A percentile compares a stretch with the other conserved stretches of the same genome.
Conservation (phyloP, 2,329 filamentous ascomycete genomes). For the Taxawa tesnikishii region DNA sequence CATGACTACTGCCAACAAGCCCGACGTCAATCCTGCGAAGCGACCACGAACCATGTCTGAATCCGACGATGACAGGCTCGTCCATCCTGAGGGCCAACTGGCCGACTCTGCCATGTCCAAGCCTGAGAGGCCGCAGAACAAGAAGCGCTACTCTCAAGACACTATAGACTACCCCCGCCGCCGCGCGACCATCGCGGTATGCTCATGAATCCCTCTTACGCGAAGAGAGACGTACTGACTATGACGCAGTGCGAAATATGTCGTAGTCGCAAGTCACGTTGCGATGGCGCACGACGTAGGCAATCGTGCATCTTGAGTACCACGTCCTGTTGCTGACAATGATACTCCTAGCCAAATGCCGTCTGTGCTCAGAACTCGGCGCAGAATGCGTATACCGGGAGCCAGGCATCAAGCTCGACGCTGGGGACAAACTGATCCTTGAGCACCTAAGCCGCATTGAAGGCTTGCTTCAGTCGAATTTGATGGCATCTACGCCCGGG, state of each 20-base stretch:
- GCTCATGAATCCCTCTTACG: no score
- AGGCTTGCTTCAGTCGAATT: constrained; percentile 59
- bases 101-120: background rate
- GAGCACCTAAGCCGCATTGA: constrained; percentile 70
- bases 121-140: background rate
- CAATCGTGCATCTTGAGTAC: background rate
- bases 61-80: background rate
- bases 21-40: constrained; percentile 2
- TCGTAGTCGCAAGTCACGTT: constrained; percentile 19
- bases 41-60: constrained; percentile 2
- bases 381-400: constrained; percentile 78
- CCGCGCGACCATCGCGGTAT: constrained; percentile 17
- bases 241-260: constrained; percentile 20
- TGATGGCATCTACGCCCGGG: constrained; percentile 38
- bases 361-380: constrained; percentile 69
- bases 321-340: background rate
- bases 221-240: no score
- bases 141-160: constrained; percentile 10
- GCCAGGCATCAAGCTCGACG: constrained; percentile 76
- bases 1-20: no score
- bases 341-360: constrained; percentile 58
- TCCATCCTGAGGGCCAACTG: background rate
- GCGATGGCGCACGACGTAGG: constrained; percentile 15
- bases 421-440: constrained; percentile 74
- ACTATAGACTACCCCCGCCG: constrained; percentile 20